Percentiles rank a stretch among this genome's conserved stretches.
Evolutionary conservation across 2,329 filamentous ascomycete genomes (phyloP).

Genomic region (Pestalotiopsis sp.): DNA sequence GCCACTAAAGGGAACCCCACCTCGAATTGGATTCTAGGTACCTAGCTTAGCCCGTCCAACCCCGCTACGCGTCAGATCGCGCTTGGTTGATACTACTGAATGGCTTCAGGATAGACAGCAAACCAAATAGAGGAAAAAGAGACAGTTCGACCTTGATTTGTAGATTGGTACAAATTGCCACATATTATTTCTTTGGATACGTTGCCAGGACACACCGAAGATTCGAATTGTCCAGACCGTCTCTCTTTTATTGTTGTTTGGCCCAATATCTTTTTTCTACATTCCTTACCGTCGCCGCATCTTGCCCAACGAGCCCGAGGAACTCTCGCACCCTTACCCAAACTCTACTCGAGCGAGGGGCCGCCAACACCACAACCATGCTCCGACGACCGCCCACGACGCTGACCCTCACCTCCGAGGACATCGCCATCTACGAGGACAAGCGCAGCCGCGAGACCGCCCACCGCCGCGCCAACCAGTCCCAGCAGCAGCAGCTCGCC

Average conservation of each 20-base stretch:
- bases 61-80: background rate
- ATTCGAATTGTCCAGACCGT: no score
- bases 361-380: conserved; percentile 43
- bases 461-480: background rate
- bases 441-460: conserved; percentile 42
- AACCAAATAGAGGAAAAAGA: no score
- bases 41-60: background rate
- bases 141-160: no score
- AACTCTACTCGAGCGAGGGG: background rate
- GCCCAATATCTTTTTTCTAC: no score
- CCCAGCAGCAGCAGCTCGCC: background rate
- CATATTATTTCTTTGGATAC: no score
- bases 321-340: background rate
- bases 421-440: conserved; percentile 72
- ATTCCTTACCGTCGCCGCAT: no score
- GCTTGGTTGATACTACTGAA: background rate
- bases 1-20: background rate
- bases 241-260: no score
- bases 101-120: background rate
- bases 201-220: no score
- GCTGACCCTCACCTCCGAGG: conserved; percentile 69
- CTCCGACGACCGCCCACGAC: conserved; percentile 70
- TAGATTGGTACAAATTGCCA: no score
- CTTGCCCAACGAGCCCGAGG: background rate
- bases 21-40: background rate